These are phyloP conservation scores for Metroxylon sagu DNA, from an alignment of 176 grass and related monocot species.

Conservation along the genomic window DNA sequence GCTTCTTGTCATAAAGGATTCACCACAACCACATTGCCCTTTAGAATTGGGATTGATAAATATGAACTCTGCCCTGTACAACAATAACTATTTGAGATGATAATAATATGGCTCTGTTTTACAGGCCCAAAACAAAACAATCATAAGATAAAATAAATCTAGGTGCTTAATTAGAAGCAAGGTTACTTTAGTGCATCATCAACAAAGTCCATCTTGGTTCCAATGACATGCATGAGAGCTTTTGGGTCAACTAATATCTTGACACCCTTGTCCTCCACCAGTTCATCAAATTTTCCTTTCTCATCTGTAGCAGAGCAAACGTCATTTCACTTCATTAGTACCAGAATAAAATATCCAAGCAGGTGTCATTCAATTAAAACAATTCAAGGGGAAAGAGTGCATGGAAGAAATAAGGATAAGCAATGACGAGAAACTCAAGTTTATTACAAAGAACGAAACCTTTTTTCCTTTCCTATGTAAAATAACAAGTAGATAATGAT, in stretches of 20 bases:
- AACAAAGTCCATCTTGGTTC: constrained; percentile 86
- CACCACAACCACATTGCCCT: constrained; percentile 79
- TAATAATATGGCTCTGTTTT: not conserved
- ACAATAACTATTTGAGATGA: not conserved
- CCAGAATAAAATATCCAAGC: too few species aligned
- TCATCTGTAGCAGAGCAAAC: constrained; percentile 47
- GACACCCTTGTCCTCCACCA: constrained; percentile 81
- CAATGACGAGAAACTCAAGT: too few species aligned
- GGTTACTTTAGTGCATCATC: constrained; percentile 61
- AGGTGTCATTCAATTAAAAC: too few species aligned
- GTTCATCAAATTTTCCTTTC: constrained; percentile 79
- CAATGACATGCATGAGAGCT: constrained; percentile 88
- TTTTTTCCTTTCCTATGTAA: too few species aligned
- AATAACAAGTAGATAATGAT: too few species aligned
- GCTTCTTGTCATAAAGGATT: constrained; percentile 78
- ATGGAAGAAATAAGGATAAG: too few species aligned
- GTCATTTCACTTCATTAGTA: too few species aligned
- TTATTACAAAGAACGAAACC: too few species aligned
- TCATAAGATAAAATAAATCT: too few species aligned
- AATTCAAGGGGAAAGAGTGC: too few species aligned
- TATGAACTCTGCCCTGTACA: constrained; percentile 73
- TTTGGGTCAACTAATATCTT: constrained; percentile 86
- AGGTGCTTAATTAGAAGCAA: not conserved
- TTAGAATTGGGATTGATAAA: constrained; percentile 90
- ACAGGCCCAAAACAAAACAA: too few species aligned